These are phyloP conservation scores for Candida saitoana DNA, from an alignment of 805 yeast species.

Conservation along the genomic window DNA sequence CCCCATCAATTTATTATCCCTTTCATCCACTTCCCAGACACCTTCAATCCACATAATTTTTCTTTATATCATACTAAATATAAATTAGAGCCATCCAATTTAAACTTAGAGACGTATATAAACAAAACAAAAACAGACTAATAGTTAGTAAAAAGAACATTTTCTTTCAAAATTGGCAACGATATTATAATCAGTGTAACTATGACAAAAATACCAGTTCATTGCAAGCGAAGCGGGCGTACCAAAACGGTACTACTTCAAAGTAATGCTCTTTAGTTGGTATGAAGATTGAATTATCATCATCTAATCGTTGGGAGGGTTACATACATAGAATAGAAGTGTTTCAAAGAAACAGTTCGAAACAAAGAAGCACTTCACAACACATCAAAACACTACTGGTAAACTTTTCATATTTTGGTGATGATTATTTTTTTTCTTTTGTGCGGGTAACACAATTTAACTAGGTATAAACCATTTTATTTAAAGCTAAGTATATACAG, in stretches of 20 bases:
- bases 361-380: no score
- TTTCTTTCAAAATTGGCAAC: neutral
- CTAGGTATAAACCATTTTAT: neutral
- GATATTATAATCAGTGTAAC: slow-evolving; percentile 74
- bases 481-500: neutral
- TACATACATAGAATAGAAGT: no score
- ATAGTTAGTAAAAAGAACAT: neutral
- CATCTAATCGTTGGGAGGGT: slow-evolving; percentile 16
- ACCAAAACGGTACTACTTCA: slow-evolving; percentile 50
- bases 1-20: no score
- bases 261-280: slow-evolving; percentile 33
- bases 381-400: no score
- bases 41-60: no score
- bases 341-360: no score
- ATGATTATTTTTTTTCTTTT: neutral
- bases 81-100: slow-evolving; percentile 4
- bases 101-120: neutral
- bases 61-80: no score
- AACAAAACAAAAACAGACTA: neutral
- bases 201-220: slow-evolving; percentile 76
- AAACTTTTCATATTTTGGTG: neutral
- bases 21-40: no score
- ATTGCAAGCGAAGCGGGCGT: slow-evolving; percentile 43
- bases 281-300: slow-evolving; percentile 33
- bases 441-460: slow-evolving; percentile 3